Evolutionary conservation across 768 basidiomycete species (phyloP), one percentile per base, ranked within the genome.

Genomic region (Mycena maculata): DNA sequence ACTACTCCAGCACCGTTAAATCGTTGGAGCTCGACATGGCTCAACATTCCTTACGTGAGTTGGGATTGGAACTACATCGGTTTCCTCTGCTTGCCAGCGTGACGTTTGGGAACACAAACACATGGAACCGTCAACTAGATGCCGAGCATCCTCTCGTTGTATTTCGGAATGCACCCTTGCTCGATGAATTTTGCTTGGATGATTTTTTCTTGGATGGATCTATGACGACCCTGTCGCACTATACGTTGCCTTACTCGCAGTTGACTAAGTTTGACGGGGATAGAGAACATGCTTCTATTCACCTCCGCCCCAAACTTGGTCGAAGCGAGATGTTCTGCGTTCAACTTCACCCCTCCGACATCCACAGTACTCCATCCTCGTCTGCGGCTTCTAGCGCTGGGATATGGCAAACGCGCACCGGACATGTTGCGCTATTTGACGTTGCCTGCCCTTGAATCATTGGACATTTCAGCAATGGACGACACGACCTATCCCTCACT

Each of bases 61-160:
- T 36, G 6, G 33, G 33, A 36, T 13, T 36, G 33, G 8, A 36
- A 7, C 6, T 13, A 6, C 33, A 36, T 7, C 6, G 31, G 11
- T 63, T 63, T 15, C 61, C 61, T 15, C 18, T 54, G 10, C 61
- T 63, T 42, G 20, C 39, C 13, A 22, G 25, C 6, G 42, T 55
- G 22, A 31, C 54, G 3, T 36, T 45, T 39, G 53, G 52, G 11
- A 50, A 39, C 25, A n/a, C 27, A 20, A 20, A 25, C 11, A 0
- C 25, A 16, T 31, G 36, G 5, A 25, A 6, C 13, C 33, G 8
- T 6, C 8, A 36, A 7, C 33, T 13, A 13, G 33, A 36, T 6
- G 33, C 6, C 6, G 8, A 36, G 33, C 13, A 36, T 36, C 33
- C 33, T 36, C 33, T 39, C 27, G 13, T 13, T 36, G 33, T 36